Base-by-base conservation (phyloP, 2,329 filamentous ascomycete species). In the Exserohilum turcica region DNA sequence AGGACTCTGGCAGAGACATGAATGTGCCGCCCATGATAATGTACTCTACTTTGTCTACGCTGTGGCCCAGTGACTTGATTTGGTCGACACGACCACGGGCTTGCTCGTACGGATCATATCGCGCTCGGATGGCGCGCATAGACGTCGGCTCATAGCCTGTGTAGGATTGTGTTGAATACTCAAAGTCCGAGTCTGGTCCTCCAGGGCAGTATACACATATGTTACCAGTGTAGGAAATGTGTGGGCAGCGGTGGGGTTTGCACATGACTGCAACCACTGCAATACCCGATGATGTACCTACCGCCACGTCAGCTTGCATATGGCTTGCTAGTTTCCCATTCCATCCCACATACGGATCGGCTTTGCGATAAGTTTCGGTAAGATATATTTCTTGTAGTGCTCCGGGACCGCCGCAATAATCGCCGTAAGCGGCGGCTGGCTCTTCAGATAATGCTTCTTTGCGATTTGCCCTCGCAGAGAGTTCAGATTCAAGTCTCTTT, bases 1-100 rank as follows among this genome's bases (percentile, higher is more conserved):
- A 99, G 19, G 88, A 86, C 67, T 92, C 87, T 7, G 93, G 84
- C 21, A 99, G 78, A 2, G 93, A 97, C 95, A 99, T 99, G 77
- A 99, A 99, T 0, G 94, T 99, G 62, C 94, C 94, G 55, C 94
- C 94, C 94, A 99, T 99, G 73, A 99, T 96, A 71, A 99, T 99
- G 76, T 97, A 99, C 79, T 99, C 94, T 19, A 99, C 94, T 76
- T 99, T 99, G 78, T 99, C 94, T 42, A 99, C 94, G 39, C 91
- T 96, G 76, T 99, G 94, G 0, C 94, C 94, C 0, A 99, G 82
- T 2, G 91, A 90, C 75, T 96, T 95, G 71, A 99, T 91, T 78
- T 99, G 94, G 67, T 99, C 95, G 5, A 99, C 93, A 64, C 94
- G 86, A 36, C 94, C 94, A 73, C 94, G 84, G 13, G 94, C 94